Base-by-base conservation (phyloP, 495 filamentous ascomycete species). In the Penicillium waksmanii region DNA sequence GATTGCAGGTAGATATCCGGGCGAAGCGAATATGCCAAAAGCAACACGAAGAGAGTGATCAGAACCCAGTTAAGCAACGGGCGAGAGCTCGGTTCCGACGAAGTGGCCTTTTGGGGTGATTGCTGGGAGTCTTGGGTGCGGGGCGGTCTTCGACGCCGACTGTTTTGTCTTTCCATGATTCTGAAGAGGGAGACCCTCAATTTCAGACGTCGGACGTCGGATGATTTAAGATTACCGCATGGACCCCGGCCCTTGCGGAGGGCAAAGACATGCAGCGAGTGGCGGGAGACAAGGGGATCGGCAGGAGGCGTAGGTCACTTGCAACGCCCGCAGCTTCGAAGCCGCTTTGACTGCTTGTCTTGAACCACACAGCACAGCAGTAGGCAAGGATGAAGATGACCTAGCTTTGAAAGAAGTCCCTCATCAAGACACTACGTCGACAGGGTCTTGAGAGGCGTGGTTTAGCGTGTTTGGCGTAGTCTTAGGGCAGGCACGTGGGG, bases 11-110 rank as follows among this genome's bases (percentile, higher is more conserved):
- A 50, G 9, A 44, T 21, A 7, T 50, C 44, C 8, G 58, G 56
- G 3, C 51, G 43, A 15, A 49, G 40, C 10, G 66, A 18, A 40
- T 71, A 73, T 15, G 48, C n/a, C n/a, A 68, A 42, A 8, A 57
- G 31, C 9, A 70, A 51, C 18, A 68, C 18, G 5, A 64, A 3
- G 38, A 60, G 66, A 18, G 58, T 50, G 19, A 55, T 23, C 17
- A 72, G 43, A 12, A 60, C 56, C 48, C 63, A 64, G 25, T 54
- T 27, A 12, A 64, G 3, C 6, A 63, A 46, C 0, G 61, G 35
- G n/a, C 56, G 64, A 35, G 53, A 23, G 21, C 57, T 53, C 35
- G 17, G 31, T 23, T 23, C 43, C n/a, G 27, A 31, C 19, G 34
- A 8, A 17, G 15, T 9, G 17, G 17, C 17, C 17, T 44, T 44